These are phyloP conservation scores for Xylaria grammica DNA, from an alignment of 495 filamentous ascomycete species.

Conservation along the genomic window DNA sequence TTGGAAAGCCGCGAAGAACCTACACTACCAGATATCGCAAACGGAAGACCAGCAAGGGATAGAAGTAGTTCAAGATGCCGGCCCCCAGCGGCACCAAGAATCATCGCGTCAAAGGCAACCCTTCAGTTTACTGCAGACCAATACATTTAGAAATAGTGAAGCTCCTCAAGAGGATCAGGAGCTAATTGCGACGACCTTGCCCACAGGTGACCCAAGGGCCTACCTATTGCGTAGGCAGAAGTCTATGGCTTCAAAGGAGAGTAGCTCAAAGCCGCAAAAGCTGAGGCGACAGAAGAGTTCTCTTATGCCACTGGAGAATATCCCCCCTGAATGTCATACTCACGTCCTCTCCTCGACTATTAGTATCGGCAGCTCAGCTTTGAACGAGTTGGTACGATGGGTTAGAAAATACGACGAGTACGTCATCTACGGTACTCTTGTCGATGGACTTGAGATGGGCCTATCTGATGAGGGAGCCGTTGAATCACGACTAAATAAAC, in stretches of 20 bases:
- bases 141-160: conserved; percentile 6
- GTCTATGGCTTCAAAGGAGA: conserved; percentile 32
- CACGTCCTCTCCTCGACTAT: conserved; percentile 34
- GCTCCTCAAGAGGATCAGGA: conserved; percentile 19
- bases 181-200: conserved; percentile 37
- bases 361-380: conserved; percentile 10
- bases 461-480: conserved; percentile 29
- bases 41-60: conserved; percentile 33
- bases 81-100: background rate
- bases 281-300: conserved; percentile 46
- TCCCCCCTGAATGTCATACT: conserved; percentile 35
- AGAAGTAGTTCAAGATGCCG: background rate
- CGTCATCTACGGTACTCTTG: conserved; percentile 21
- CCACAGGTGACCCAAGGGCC: conserved; percentile 43
- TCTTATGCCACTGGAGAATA: conserved; percentile 51
- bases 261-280: conserved; percentile 31
- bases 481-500: conserved; percentile 23
- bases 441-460: conserved; percentile 32
- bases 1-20: conserved; percentile 14
- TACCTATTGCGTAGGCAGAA: conserved; percentile 49
- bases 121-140: conserved; percentile 1
- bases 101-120: background rate
- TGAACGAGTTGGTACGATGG: conserved; percentile 14
- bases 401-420: conserved; percentile 30
- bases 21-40: conserved; percentile 24